Base-by-base conservation (phyloP, 2,329 filamentous ascomycete genomes). In the Coccinonectria pachysandricola region DNA sequence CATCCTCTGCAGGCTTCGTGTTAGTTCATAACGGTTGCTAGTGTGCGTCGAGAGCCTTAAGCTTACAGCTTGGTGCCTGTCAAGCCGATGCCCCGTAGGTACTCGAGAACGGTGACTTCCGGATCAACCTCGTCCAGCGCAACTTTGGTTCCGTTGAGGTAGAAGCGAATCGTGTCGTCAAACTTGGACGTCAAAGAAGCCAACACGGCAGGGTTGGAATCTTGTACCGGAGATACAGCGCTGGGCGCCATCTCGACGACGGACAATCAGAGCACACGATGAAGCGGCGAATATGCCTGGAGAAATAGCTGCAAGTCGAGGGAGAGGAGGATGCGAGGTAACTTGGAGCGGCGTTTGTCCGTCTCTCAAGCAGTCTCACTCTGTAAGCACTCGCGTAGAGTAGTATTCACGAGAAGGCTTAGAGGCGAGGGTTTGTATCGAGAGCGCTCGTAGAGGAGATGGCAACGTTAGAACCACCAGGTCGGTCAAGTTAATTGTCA, bases 101-200 rank as follows among this genome's bases (percentile, higher is more conserved):
- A 98, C 53, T 96, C 88, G 6, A 98, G 64, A 16, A 98, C 66
- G 0, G 91, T 98, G 24, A 87, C 67, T 51, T 96, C 88, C 0
- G 91, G 91, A 48, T 96, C 87, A 27, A 91, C 75, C 8, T 83
- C 71, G 41, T 95, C 87, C 10, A 98, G 62, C 2, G 79, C 72
- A 10, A 96, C 81, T 39, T 78, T 83, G 3, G 88, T 94, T 36
- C 91, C 91, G 52, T 98, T 98, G 26, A 98, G 73, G 52, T 86
- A 96, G 64, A 96, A 96, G 11, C 79, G 71, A 32, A 96, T 65
- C 2, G 83, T 88, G 53, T 95, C 85, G 47, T 94, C 80, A 55
- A 84, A 96, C 23, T 68, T 57, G 27, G 78, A 75, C 2, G 83
- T 91, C 26, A 95, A 57, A 21, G 47, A 38, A 9, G 51, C 52